phyloP scores from a whole-genome alignment of 352 stramenopile species.

The Pythium aquatile region DNA sequence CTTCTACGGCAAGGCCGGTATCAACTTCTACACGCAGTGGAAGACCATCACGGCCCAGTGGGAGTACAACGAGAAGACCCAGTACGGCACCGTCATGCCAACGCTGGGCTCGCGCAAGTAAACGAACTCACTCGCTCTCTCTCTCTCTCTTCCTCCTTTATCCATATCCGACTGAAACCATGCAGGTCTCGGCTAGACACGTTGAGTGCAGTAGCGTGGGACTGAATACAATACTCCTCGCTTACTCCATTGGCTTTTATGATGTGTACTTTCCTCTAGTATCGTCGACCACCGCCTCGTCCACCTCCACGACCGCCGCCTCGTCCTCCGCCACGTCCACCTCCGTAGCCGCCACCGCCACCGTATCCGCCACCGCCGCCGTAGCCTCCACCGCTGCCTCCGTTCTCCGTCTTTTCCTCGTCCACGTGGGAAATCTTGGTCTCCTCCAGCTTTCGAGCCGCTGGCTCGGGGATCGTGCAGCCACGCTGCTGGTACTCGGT shows the following conservation, averaged over 20 bases:
- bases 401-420: conserved; percentile 62
- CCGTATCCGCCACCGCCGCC: conserved; percentile 24
- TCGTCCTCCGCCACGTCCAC: conserved; percentile 33
- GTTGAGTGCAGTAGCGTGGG: not conserved
- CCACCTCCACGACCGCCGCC: conserved; percentile 29
- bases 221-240: not conserved
- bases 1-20: conserved; percentile 96
- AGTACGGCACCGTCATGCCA: conserved; percentile 92
- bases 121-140: not conserved
- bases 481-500: conserved; percentile 63
- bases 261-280: not conserved
- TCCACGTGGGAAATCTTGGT: conserved; percentile 61
- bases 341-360: conserved; percentile 19
- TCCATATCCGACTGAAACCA: not conserved
- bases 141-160: not conserved
- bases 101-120: conserved; percentile 72
- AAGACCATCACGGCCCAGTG: conserved; percentile 98
- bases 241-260: not conserved
- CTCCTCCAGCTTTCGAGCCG: conserved; percentile 67
- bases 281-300: not conserved
- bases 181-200: not conserved
- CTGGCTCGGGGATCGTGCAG: conserved; percentile 53
- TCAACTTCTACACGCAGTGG: conserved; percentile 98
- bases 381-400: conserved; percentile 28
- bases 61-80: conserved; percentile 89